Evolutionary conservation across 1,139 yeast genomes (phyloP).

Genomic region (Debaryomyces psychrophilus): DNA sequence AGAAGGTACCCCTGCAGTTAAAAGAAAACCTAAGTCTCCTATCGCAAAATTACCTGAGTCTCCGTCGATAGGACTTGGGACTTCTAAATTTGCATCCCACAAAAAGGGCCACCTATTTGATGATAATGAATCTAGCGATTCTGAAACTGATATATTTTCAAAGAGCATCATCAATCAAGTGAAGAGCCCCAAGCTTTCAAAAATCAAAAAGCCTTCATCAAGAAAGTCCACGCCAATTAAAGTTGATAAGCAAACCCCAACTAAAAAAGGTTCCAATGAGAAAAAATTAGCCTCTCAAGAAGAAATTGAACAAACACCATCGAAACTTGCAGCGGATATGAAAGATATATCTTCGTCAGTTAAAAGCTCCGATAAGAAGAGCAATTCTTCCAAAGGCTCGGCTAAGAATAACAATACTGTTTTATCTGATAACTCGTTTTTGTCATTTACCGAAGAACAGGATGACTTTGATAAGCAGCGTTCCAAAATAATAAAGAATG

Average conservation of each 20-base stretch:
- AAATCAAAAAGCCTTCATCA: constrained; percentile 2
- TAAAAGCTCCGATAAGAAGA: background rate
- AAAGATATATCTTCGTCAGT: background rate
- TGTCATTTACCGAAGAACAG: constrained; percentile 24
- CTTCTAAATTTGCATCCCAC: background rate
- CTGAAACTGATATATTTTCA: constrained; percentile 10
- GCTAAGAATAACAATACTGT: background rate
- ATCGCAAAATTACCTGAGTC: background rate
- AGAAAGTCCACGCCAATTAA: constrained; percentile 7
- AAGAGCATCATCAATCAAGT: constrained; percentile 11
- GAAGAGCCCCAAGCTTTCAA: constrained; percentile 10
- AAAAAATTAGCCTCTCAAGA: background rate
- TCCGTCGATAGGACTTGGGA: background rate
- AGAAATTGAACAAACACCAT: background rate
- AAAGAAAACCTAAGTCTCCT: constrained; percentile 9
- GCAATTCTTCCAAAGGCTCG: constrained; percentile 8
- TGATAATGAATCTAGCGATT: constrained; percentile 9
- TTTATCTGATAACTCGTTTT: constrained; percentile 12
- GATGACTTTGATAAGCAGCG: constrained; percentile 27
- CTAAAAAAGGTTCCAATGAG: constrained; percentile 20
- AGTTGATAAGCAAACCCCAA: background rate
- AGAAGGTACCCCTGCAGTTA: constrained; percentile 8
- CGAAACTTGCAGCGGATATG: background rate
- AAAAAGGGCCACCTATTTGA: constrained; percentile 10
- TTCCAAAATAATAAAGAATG: constrained; percentile 22